Evolutionary conservation across 2,329 filamentous ascomycete genomes (phyloP), one percentile per base, ranked within the genome.

Genomic region (Aureobasidium namibiae): DNA sequence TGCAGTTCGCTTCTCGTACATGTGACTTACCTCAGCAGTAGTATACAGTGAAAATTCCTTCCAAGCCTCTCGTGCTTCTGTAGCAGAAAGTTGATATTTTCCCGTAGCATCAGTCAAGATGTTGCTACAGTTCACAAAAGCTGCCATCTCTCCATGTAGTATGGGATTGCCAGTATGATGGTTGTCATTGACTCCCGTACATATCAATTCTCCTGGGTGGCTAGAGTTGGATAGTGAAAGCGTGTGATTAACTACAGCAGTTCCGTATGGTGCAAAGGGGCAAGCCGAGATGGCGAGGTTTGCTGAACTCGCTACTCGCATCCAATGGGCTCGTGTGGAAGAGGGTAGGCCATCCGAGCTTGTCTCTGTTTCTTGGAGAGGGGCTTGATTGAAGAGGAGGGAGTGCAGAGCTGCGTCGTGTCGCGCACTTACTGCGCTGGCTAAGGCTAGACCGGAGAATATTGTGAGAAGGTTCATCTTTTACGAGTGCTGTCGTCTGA

Each of bases 221-320:
- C 67, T 61, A 23, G 63, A 63, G 24, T 63, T 66, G 16, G 31
- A 18, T 1, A 46, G n/a, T 10, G 56, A 49, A 3, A 23, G 21
- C 0, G 79, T 82, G 64, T 83, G 81, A 64, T 83, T 83, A 14
- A 83, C 81, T 59, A 83, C 75, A 23, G 76, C 80, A 14, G 76
- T 73, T 3, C 78, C 80, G 65, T 82, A 83, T 6, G 81, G 76
- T 7, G 72, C 75, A 62, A 79, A 81, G 0, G 79, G 79, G 64
- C 81, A 84, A 2, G 80, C 78, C 1, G 71, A 73, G 18, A 64
- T 65, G 23, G 75, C 66, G 18, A 74, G 69, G n/a, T 67, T 64
- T 4, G 82, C 70, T 24, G 72, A 64, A 60, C 77, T 80, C 18
- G 80, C 78, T 34, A 71, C 67, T 18, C 78, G 74, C 77, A 84